Conservation (phyloP, 768 basidiomycete genomes). For the Rhodosporidiobolus sp. region DNA sequence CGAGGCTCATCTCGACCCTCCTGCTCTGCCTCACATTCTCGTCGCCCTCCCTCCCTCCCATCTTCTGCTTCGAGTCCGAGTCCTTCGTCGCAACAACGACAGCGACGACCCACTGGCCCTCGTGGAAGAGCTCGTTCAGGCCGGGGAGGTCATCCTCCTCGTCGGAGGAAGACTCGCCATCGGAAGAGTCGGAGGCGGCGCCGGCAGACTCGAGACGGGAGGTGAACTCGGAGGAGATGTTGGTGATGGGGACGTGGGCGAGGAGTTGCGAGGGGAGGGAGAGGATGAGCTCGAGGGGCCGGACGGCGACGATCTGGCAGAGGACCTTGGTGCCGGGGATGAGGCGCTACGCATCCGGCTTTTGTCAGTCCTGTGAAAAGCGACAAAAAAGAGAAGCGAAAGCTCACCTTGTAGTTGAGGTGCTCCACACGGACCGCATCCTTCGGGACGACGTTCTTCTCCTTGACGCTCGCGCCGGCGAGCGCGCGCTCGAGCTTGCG, state of each 20-base stretch:
- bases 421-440: constrained; percentile 72
- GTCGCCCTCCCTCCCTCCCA: constrained; percentile 61
- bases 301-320: constrained; percentile 78
- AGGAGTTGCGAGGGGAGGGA: constrained; percentile 94
- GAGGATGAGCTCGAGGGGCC: constrained; percentile 82
- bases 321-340: constrained; percentile 79
- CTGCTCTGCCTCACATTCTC: constrained; percentile 65
- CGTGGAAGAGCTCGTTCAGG: constrained; percentile 67
- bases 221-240: constrained; percentile 78
- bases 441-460: constrained; percentile 47
- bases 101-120: constrained; percentile 82
- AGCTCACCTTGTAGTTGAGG: constrained; percentile 83
- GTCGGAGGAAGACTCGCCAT: constrained; percentile 47
- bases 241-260: constrained; percentile 90
- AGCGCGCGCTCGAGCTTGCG: constrained; percentile 45
- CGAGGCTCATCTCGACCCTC: constrained; percentile 77
- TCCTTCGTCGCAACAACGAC: constrained; percentile 68
- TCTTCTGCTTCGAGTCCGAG: constrained; percentile 61
- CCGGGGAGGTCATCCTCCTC: constrained; percentile 60
- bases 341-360: constrained; percentile 60
- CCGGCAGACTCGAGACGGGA: constrained; percentile 63
- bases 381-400: not conserved
- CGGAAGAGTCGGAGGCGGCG: constrained; percentile 58
- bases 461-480: constrained; percentile 37
- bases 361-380: constrained; percentile 14